A percentile compares a stretch with the other conserved stretches of the same genome.
phyloP scores from a whole-genome alignment of 2,329 filamentous ascomycete species.

The Penicillium sp. region DNA sequence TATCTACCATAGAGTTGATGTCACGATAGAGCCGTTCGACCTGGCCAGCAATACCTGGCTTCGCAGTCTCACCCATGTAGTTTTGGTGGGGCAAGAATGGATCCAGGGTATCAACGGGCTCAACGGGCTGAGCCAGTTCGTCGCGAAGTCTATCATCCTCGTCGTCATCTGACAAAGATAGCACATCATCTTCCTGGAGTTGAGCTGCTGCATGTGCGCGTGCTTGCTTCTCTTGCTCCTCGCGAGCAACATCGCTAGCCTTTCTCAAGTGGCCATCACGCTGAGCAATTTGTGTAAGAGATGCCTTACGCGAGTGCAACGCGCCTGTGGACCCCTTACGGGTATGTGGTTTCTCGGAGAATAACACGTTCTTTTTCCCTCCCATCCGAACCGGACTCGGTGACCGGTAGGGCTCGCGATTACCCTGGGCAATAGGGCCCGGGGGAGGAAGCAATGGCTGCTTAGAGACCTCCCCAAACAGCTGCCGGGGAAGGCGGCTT shows the following conservation, averaged over 20 bases:
- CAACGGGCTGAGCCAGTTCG: slow-evolving; percentile 44
- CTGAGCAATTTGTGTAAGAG: slow-evolving; percentile 34
- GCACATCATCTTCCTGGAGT: slow-evolving; percentile 33
- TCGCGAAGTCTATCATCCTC: slow-evolving; percentile 49
- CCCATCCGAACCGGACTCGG: slow-evolving; percentile 46
- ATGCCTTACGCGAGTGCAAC: slow-evolving; percentile 42
- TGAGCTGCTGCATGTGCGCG: slow-evolving; percentile 34
- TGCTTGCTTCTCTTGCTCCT: slow-evolving; percentile 31
- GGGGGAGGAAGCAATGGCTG: slow-evolving; percentile 37
- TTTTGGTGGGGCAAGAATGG: slow-evolving; percentile 51
- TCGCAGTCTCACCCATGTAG: slow-evolving; percentile 43
- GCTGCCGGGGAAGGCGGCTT: slow-evolving; percentile 26
- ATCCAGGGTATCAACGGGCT: slow-evolving; percentile 45
- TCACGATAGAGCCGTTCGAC: slow-evolving; percentile 51
- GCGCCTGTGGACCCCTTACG: slow-evolving; percentile 38
- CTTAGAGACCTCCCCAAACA: slow-evolving; percentile 48
- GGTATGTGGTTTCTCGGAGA: slow-evolving; percentile 27
- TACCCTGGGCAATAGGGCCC: slow-evolving; percentile 29
- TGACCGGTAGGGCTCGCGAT: slow-evolving; percentile 42
- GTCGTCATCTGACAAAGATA: slow-evolving; percentile 46
- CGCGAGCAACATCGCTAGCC: slow-evolving; percentile 24
- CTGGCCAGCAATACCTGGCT: slow-evolving; percentile 50
- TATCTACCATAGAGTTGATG: slow-evolving; percentile 81
- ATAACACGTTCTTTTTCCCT: slow-evolving; percentile 28
- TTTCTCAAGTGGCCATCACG: slow-evolving; percentile 27